Conservation (phyloP, 345 rosid genomes). For the Euphorbia tirucalli region DNA sequence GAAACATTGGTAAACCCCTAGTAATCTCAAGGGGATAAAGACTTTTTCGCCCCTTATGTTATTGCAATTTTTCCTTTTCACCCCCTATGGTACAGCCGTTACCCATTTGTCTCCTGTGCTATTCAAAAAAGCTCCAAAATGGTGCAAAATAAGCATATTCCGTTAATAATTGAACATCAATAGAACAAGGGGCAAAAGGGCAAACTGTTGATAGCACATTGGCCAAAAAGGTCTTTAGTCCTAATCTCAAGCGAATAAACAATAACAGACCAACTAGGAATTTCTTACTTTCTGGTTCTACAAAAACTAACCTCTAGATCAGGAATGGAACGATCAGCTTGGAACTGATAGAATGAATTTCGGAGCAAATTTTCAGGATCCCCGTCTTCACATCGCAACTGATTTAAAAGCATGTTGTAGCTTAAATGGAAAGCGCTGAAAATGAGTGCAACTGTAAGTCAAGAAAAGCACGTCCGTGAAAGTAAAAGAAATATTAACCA, state of each 20-base stretch:
- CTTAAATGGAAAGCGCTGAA: conserved; percentile 95
- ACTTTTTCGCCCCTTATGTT: too few species aligned
- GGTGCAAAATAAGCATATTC: too few species aligned
- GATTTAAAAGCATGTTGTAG: conserved; percentile 98
- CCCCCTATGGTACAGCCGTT: too few species aligned
- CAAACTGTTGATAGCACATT: too few species aligned
- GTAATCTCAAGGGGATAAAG: too few species aligned
- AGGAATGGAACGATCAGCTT: conserved; percentile 91
- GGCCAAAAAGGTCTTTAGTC: too few species aligned
- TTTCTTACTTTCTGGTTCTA: background rate
- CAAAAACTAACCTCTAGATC: conserved; percentile 69
- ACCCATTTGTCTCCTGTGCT: too few species aligned
- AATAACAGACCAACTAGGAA: conserved; percentile 6
- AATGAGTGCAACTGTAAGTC: conserved; percentile 23
- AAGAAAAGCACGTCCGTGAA: conserved; percentile 6
- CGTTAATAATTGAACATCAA: too few species aligned
- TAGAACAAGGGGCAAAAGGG: too few species aligned
- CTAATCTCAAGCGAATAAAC: conserved; percentile 7
- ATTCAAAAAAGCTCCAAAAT: too few species aligned
- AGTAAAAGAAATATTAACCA: background rate
- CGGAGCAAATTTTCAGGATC: conserved; percentile 96
- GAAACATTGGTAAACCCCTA: background rate
- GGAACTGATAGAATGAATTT: conserved; percentile 95
- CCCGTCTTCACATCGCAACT: conserved; percentile 90
- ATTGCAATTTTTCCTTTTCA: too few species aligned